phyloP scores from a whole-genome alignment of 495 filamentous ascomycete genomes.

The Penicillium cosmopolitanum region DNA sequence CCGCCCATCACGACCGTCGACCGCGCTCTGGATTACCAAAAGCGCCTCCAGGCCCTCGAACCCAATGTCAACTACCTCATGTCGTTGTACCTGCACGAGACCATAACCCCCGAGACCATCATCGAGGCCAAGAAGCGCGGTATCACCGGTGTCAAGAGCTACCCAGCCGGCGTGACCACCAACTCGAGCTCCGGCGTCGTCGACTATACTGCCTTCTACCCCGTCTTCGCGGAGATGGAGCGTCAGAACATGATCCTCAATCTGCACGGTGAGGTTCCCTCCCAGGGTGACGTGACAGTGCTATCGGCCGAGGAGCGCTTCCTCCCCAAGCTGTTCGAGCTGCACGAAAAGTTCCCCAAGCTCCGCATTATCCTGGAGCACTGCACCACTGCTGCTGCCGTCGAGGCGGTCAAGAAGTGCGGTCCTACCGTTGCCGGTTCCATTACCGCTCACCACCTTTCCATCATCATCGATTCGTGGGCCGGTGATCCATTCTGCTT shows the following conservation, averaged over 20 bases:
- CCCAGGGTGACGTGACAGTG: conserved; percentile 61
- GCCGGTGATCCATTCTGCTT: conserved; percentile 77
- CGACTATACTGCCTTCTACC: conserved; percentile 69
- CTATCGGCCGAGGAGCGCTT: conserved; percentile 82
- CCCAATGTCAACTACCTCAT: conserved; percentile 81
- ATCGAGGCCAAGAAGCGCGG: conserved; percentile 65
- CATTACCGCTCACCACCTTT: conserved; percentile 81
- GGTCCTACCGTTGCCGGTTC: conserved; percentile 67
- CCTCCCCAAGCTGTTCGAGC: conserved; percentile 70
- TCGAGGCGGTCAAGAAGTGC: conserved; percentile 74
- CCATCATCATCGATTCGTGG: conserved; percentile 75
- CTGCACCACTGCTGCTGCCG: conserved; percentile 80
- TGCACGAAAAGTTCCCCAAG: conserved; percentile 77
- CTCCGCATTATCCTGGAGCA: conserved; percentile 79
- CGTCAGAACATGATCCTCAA: conserved; percentile 65
- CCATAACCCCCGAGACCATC: conserved; percentile 78
- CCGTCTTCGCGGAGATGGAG: conserved; percentile 82
- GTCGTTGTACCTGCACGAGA: conserved; percentile 82
- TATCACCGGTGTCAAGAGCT: conserved; percentile 59
- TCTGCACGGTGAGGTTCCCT: conserved; percentile 63
- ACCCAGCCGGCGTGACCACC: conserved; percentile 73
- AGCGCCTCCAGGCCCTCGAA: conserved; percentile 65
- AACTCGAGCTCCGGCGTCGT: conserved; percentile 84
- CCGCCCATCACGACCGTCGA: conserved; percentile 78
- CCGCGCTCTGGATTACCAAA: conserved; percentile 75